Evolutionary conservation across 2,329 filamentous ascomycete species (phyloP).

Genomic region (Chrysoporthe austroafricana): DNA sequence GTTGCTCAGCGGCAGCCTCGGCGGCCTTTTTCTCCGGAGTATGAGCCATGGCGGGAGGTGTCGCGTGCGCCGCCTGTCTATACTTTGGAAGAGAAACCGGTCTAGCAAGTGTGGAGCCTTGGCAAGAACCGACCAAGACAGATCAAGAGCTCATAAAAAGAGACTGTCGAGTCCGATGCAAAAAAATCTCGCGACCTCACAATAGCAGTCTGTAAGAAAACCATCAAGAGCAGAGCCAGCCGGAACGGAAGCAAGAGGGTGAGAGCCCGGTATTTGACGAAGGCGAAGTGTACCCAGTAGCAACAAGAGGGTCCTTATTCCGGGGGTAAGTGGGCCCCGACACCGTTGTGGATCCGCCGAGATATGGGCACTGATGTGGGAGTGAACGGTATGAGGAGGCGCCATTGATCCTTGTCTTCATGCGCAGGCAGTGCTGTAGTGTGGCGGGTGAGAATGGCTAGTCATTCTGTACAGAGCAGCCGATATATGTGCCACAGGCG

Average conservation of each 20-base stretch:
- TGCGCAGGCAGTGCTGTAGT: background rate
- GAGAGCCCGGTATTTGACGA: slow-evolving; percentile 13
- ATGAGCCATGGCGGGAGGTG: slow-evolving; percentile 18
- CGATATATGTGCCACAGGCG: background rate
- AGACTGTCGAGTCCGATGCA: background rate
- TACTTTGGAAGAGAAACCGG: background rate
- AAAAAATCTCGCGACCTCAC: background rate
- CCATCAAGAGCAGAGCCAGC: background rate
- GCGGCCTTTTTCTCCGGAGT: slow-evolving; percentile 15
- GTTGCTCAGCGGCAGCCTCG: slow-evolving; percentile 7
- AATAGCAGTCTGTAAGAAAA: background rate
- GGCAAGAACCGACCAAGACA: background rate
- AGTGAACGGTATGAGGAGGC: background rate
- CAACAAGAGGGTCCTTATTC: slow-evolving; percentile 6
- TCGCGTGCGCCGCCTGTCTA: background rate
- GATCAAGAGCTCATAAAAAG: background rate
- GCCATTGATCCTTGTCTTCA: background rate
- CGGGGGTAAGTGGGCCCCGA: slow-evolving; percentile 5
- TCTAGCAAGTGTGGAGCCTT: background rate
- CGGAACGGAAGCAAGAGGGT: slow-evolving; percentile 3
- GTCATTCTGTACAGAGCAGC: background rate
- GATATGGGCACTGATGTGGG: background rate
- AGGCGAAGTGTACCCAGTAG: background rate
- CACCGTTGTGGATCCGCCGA: slow-evolving; percentile 15
- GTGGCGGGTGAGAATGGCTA: background rate